Evolutionary conservation across 306 rosid species (phyloP).

Genomic region (Abrus pulchellus): DNA sequence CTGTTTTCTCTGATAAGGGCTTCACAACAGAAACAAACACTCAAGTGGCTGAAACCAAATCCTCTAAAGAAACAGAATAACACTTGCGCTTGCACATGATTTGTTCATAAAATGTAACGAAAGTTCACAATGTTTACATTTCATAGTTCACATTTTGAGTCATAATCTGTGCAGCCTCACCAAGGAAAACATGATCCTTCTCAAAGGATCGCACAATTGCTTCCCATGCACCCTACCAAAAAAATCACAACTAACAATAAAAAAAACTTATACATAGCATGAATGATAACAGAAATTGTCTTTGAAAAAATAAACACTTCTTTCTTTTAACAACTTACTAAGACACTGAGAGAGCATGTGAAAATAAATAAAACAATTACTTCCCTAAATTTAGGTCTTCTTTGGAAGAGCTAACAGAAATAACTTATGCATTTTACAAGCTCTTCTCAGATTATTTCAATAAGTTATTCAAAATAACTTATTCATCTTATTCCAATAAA

Average conservation of each 20-base stretch:
- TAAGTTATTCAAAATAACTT: too few relatives aligned
- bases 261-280: neutral
- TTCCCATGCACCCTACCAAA: conserved; percentile 90
- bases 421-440: too few relatives aligned
- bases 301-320: too few relatives aligned
- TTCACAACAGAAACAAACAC: conserved; percentile 48
- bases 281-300: neutral
- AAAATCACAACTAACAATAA: neutral
- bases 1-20: conserved; percentile 93
- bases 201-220: conserved; percentile 73
- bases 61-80: conserved; percentile 20
- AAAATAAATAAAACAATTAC: too few relatives aligned
- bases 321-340: too few relatives aligned
- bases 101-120: neutral
- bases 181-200: conserved; percentile 92
- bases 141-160: conserved; percentile 93
- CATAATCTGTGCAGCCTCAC: conserved; percentile 91
- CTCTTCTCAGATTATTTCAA: too few relatives aligned
- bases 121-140: conserved; percentile 67
- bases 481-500: too few relatives aligned
- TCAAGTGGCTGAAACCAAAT: conserved; percentile 28
- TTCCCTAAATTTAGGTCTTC: too few relatives aligned
- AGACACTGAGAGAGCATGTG: too few relatives aligned
- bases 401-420: too few relatives aligned
- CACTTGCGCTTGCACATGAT: neutral